Evolutionary conservation across 192 early-diverging fungal genomes (phyloP), one percentile per base, ranked within the genome.

Genomic region (Entrophospora sp.): DNA sequence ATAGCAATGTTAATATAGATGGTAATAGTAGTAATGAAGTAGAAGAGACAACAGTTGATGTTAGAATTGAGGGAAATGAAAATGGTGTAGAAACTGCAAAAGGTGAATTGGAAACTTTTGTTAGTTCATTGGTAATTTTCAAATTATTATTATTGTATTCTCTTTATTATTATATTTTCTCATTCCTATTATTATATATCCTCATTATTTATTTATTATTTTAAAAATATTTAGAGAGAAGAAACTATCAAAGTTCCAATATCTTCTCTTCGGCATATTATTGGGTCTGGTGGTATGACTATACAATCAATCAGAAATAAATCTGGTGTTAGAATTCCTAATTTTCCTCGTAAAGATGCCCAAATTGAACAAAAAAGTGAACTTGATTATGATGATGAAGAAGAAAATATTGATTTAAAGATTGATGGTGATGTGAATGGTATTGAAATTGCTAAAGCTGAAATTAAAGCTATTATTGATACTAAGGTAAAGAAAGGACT

Each of bases 381-480:
- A 14, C 55, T 73, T 36, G 75, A 78, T 22, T 71, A 78, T 43
- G 91, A 88, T 40, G 81, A 79, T 13, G 80, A 85, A 27, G 88
- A 93, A 56, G 80, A 82, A 46, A 78, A 75, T 27, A 85, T 87
- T 14, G 71, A 71, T 32, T 77, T 93, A 31, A 82, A 79, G 49
- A 89, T 99, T 61, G 87, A 83, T 32, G 97, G 97, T 59, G 91
- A 96, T 77, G 77, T 69, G 37, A 80, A 84, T 25, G 90, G 92
- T 34, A 89, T 97, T 42, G 77, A 79, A 53, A 76, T 89, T 24
- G 97, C 97, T 40, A 87, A 88, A 64, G 85, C 86, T 46, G 88
- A 89, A 64, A 92, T 99, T 42, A 84, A 93, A 55, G 78, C 74
- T 27, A 80, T 92, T 51, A 89, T 93, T 22, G 78, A 81, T 31